These are phyloP conservation scores for Solanum okadae DNA, from an alignment of 257 asterid genomes.

Conservation along the genomic window DNA sequence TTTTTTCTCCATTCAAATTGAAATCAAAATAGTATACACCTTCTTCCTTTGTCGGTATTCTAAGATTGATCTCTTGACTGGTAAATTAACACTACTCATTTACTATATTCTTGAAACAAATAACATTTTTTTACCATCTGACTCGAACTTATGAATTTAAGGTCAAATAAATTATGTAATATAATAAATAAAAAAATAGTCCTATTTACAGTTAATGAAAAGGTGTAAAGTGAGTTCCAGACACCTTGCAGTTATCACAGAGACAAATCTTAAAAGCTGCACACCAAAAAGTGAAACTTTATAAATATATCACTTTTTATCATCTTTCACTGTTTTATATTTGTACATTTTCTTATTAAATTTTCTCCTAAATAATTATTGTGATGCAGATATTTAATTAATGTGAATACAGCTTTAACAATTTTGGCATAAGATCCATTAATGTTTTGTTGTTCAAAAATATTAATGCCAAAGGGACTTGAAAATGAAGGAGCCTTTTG, in stretches of 20 bases:
- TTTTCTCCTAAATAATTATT: not conserved
- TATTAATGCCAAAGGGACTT: not conserved
- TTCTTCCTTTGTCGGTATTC: not conserved
- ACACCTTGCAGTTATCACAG: not conserved
- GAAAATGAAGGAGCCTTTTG: not conserved
- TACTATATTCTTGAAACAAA: not conserved
- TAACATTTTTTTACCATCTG: fast-evolving
- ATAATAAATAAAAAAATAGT: not conserved
- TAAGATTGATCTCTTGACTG: too few species aligned
- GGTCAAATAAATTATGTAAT: not conserved
- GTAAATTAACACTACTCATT: too few species aligned
- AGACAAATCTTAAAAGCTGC: not conserved
- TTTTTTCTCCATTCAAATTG: too few species aligned
- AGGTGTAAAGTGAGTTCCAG: not conserved
- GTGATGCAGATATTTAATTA: not conserved
- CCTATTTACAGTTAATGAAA: not conserved
- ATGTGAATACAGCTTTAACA: not conserved
- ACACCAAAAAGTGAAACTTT: not conserved
- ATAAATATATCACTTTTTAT: not conserved
- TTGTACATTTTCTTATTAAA: not conserved
- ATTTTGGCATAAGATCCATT: not conserved
- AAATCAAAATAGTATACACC: not conserved
- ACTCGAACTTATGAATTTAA: fast-evolving
- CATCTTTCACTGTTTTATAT: not conserved
- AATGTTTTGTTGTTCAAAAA: not conserved